These are phyloP conservation scores for Beta vulgaris DNA, from an alignment of 148 eudicot genomes.

Conservation along the genomic window DNA sequence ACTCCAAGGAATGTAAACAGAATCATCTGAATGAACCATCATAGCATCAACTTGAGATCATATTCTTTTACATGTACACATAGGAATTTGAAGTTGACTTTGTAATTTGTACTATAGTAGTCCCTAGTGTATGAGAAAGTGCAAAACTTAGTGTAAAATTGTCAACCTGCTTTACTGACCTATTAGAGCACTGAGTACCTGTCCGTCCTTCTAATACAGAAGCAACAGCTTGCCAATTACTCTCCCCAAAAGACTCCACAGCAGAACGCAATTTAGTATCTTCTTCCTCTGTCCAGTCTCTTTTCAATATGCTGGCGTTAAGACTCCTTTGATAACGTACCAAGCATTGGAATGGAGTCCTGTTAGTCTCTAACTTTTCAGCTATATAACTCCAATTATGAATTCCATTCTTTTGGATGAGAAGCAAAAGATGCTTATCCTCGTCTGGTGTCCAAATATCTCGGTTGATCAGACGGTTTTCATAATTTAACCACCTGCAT, in stretches of 20 bases:
- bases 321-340: conserved; percentile 86
- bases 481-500: conserved; percentile 77
- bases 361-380: conserved; percentile 49
- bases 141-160: not conserved
- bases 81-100: not conserved
- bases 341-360: conserved; percentile 91
- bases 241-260: conserved; percentile 76
- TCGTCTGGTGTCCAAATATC: conserved; percentile 53
- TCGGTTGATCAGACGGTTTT: conserved; percentile 64
- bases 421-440: conserved; percentile 65
- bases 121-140: not conserved
- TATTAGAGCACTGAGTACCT: conserved; percentile 91
- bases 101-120: not conserved
- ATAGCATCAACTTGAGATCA: not conserved
- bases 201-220: conserved; percentile 78
- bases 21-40: conserved; percentile 6
- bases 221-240: conserved; percentile 85
- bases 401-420: conserved; percentile 58
- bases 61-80: not conserved
- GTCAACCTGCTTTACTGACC: conserved; percentile 53
- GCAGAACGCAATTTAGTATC: conserved; percentile 72
- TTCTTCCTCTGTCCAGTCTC: conserved; percentile 81
- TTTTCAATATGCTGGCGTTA: conserved; percentile 70
- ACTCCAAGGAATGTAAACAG: not conserved
- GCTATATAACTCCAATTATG: conserved; percentile 69